Conservation (phyloP, 192 early-diverging fungal species). For the Backusella westeae region DNA sequence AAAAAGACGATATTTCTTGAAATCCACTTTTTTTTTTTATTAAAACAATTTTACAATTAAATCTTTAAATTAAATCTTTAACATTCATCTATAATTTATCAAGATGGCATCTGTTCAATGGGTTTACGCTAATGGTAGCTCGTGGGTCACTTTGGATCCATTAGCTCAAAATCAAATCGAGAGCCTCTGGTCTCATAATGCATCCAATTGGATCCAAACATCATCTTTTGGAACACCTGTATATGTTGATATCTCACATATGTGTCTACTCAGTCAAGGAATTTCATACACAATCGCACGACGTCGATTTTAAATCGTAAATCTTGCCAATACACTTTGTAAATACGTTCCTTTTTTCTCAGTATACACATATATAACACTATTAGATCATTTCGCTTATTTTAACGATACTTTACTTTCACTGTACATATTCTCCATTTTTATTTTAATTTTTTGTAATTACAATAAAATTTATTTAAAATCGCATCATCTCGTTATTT, state of each 20-base stretch:
- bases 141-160: neutral
- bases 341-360: neutral
- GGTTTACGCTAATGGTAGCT: conserved; percentile 10
- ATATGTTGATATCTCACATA: conserved; percentile 3
- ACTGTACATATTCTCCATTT: neutral
- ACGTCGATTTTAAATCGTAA: neutral
- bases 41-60: neutral
- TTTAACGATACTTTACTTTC: neutral
- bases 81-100: neutral
- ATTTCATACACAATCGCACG: conserved; percentile 6
- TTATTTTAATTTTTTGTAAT: neutral
- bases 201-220: conserved; percentile 8
- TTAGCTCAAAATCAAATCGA: conserved; percentile 12
- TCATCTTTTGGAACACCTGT: neutral
- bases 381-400: neutral
- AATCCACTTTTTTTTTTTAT: neutral
- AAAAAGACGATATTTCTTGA: neutral
- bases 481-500: neutral
- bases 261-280: neutral
- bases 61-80: neutral
- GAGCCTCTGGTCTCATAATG: neutral
- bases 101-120: neutral
- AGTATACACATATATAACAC: neutral
- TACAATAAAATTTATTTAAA: neutral
- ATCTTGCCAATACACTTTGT: neutral